Base-by-base conservation (phyloP, 2,329 filamentous ascomycete species). In the Neonectria sp. region DNA sequence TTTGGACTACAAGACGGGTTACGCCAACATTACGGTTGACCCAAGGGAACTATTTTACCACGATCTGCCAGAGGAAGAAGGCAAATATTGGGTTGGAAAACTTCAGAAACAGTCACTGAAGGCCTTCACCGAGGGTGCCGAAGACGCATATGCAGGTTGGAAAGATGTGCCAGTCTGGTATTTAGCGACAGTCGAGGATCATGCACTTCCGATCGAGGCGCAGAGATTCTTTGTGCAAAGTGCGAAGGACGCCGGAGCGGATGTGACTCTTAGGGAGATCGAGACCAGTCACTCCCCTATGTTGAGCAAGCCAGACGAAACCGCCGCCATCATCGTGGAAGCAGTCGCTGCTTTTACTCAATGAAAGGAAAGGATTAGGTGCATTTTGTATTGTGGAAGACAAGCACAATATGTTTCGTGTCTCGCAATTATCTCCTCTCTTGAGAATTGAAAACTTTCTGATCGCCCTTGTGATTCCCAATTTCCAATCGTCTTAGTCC, bases 201-300 rank as follows among this genome's bases (percentile, higher is more conserved):
- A 68, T 6, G 80, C 77, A 1, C 65, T 84, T 33, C 83, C 85
- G 0, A 73, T 81, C 0, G 70, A 79, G 67, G 76, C 73, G 21
- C 85, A 87, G 70, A 72, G 78, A 62, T 74, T 81, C 69, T 57
- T 73, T 35, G 78, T 84, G 0, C 76, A 80, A 1, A 77, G 78
- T 68, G 84, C 83, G 7, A 80, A 76, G 72, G 79, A 75, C 8
- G 74, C 79, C 70, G 82, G 83, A 0, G 80, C 68, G 0, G 68
- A 71, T 45, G 72, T 86, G 1, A 78, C 77, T 66, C 72, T 81
- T 29, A 69, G 81, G 5, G 83, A 86, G 75, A 64, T 87, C 49
- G 67, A 73, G 45, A 83, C 78, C n/a, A 82, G 85, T 24, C 85
- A 88, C 75, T 86, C 83, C 12, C 84, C 85, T 0, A 84, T 88